Evolutionary conservation across 2,329 filamentous ascomycete genomes (phyloP), one percentile per base, ranked within the genome.

Genomic region (Scytalidium sp.): DNA sequence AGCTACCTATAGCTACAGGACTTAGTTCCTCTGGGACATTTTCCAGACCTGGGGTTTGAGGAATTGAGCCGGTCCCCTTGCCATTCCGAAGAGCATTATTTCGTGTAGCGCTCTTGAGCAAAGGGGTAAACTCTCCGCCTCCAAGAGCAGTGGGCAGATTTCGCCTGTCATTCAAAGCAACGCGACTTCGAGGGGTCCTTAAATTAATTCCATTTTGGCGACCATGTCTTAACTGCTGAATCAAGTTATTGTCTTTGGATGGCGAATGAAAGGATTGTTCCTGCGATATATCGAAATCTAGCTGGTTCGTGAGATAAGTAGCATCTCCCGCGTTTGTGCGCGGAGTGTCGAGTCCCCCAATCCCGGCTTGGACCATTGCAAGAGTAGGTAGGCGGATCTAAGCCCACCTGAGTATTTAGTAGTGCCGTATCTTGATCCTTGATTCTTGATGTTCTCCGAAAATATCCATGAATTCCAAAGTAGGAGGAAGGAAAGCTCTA

Each of bases 201-300:
- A 90, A 70, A 64, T 71, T 85, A 60, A 78, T 71, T 59, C 69
- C 77, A 53, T 74, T 73, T 57, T 77, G 68, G 57, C 72, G 77
- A 56, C 83, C 83, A 67, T 88, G 87, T 58, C 84, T 83, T 63
- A 94, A 78, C 56, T 88, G 84, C 54, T 86, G 84, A 43, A 95
- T 73, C 20, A 97, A 72, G 61, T 84, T 83, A 64, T 85, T 74
- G 65, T 86, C 83, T 68, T 89, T 92, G 22, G 78, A 81, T 20
- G 88, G 92, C 23, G 89, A 91, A 50, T 85, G 83, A 60, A 97
- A 96, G 1, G 93, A 94, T 50, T 89, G 84, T 65, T 95, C 90
- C 61, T 91, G 86, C 46, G 90, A 95, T 59, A 93, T 84, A 61
- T 95, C 90, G 64, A 95, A 84, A 64, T 90, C 85, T 60, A 84